Conservation (phyloP, 1,139 yeast species). For the Petasospora rhodanensis region DNA sequence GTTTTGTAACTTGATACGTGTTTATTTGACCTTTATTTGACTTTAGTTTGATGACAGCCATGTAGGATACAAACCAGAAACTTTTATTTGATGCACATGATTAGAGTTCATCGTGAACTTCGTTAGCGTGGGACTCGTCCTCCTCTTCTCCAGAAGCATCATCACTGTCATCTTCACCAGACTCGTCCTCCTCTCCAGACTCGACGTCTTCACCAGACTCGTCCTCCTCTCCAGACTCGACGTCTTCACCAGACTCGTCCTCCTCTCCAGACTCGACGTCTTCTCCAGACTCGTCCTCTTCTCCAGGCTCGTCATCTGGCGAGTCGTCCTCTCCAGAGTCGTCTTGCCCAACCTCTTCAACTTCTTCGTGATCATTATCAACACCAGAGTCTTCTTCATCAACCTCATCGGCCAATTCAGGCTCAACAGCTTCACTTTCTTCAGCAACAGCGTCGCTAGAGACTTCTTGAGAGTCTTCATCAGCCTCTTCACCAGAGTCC, state of each 20-base stretch:
- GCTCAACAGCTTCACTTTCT: not conserved
- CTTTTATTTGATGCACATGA: no score
- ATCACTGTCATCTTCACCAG: conserved; percentile 2
- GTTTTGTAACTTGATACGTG: not conserved
- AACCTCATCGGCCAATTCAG: not conserved
- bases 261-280: not conserved
- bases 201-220: conserved; percentile 1
- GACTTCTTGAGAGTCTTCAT: no score
- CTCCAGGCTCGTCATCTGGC: not conserved
- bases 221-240: conserved; percentile 3
- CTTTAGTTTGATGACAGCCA: no score
- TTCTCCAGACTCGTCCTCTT: not conserved
- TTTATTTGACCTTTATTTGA: not conserved
- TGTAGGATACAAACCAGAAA: no score
- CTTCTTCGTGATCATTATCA: not conserved
- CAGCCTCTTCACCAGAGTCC: conserved; percentile 1
- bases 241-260: conserved; percentile 1
- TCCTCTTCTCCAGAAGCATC: conserved; percentile 4
- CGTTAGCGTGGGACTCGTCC: not conserved
- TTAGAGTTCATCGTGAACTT: conserved; percentile 2
- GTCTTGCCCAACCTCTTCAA: not conserved
- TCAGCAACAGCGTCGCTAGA: not conserved
- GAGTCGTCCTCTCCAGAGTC: not conserved
- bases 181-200: conserved; percentile 2
- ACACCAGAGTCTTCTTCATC: not conserved